Evolutionary conservation across 495 filamentous ascomycete genomes (phyloP).

Genomic region (Penicillium coffeae): DNA sequence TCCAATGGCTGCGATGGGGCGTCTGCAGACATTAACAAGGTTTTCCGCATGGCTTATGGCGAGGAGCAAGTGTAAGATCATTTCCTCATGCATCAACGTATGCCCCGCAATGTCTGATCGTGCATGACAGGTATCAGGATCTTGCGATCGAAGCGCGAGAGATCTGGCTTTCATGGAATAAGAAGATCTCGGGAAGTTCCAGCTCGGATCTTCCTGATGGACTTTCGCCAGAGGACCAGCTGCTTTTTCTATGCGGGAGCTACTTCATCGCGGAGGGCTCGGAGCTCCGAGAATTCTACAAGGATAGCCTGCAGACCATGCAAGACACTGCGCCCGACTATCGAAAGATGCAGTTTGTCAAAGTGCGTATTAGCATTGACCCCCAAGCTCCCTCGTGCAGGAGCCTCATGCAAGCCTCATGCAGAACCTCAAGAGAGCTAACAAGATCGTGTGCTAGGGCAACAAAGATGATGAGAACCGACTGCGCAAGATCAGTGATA

Average conservation of each 20-base stretch:
- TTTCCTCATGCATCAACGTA: neutral
- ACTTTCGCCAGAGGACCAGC: constrained; percentile 13
- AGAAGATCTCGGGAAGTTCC: neutral
- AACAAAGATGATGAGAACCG: constrained; percentile 6
- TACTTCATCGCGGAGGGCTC: constrained; percentile 10
- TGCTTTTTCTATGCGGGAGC: constrained; percentile 11
- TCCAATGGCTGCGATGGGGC: constrained; percentile 12
- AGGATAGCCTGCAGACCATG: constrained; percentile 11
- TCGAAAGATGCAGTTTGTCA: constrained; percentile 15
- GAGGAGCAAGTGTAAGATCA: constrained; percentile 3
- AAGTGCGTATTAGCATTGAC: constrained; percentile 5
- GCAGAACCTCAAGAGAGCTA: neutral
- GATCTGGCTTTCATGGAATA: constrained; percentile 12
- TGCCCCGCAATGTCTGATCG: neutral
- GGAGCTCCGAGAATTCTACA: constrained; percentile 7
- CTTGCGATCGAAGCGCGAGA: constrained; percentile 13
- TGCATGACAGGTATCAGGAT: constrained; percentile 5
- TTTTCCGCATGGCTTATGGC: constrained; percentile 14
- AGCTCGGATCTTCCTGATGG: constrained; percentile 6
- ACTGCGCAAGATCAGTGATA: neutral
- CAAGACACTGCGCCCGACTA: constrained; percentile 13
- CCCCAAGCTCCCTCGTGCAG: neutral
- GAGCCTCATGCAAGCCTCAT: neutral
- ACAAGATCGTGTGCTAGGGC: too few relatives aligned
- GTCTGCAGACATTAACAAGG: constrained; percentile 18